These are phyloP conservation scores for Epichloe hybrida DNA, from an alignment of 2,329 filamentous ascomycete genomes.

Conservation along the genomic window DNA sequence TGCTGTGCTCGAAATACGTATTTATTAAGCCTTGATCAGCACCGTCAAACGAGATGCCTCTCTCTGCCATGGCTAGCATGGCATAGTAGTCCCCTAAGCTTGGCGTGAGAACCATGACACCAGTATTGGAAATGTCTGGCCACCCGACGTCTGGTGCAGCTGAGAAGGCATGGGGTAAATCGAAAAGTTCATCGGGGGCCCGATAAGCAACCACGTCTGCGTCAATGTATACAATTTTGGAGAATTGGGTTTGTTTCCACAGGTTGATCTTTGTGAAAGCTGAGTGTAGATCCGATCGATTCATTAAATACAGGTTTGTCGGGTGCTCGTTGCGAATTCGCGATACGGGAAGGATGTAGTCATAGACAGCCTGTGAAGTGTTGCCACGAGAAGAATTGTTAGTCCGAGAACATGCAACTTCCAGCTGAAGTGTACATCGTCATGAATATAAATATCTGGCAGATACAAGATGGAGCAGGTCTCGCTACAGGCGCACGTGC, in stretches of 20 bases:
- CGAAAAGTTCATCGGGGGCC: constrained; percentile 86
- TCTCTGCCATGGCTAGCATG: constrained; percentile 67
- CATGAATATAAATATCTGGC: background rate
- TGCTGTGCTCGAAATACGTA: constrained; percentile 76
- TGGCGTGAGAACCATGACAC: constrained; percentile 82
- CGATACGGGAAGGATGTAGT: constrained; percentile 76
- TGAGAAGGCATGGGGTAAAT: constrained; percentile 43
- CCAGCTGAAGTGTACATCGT: background rate
- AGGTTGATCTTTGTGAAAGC: constrained; percentile 94
- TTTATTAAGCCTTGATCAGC: constrained; percentile 94
- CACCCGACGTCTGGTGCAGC: constrained; percentile 91
- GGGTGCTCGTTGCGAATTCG: constrained; percentile 64
- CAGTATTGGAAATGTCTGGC: constrained; percentile 98
- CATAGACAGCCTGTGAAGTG: constrained; percentile 57
- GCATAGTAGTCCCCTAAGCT: constrained; percentile 83
- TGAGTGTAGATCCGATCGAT: constrained; percentile 76
- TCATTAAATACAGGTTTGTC: constrained; percentile 82
- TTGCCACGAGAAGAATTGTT: background rate
- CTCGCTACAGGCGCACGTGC: background rate
- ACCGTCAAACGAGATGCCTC: constrained; percentile 88
- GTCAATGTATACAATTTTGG: constrained; percentile 88
- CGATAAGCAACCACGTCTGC: constrained; percentile 84
- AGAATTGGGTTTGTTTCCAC: constrained; percentile 83
- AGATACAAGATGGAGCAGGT: too few relatives aligned
- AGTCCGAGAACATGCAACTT: background rate